A percentile compares a stretch with the other conserved stretches of the same genome.
Conservation (phyloP, 495 filamentous ascomycete genomes). For the Podospora fimiseda region DNA sequence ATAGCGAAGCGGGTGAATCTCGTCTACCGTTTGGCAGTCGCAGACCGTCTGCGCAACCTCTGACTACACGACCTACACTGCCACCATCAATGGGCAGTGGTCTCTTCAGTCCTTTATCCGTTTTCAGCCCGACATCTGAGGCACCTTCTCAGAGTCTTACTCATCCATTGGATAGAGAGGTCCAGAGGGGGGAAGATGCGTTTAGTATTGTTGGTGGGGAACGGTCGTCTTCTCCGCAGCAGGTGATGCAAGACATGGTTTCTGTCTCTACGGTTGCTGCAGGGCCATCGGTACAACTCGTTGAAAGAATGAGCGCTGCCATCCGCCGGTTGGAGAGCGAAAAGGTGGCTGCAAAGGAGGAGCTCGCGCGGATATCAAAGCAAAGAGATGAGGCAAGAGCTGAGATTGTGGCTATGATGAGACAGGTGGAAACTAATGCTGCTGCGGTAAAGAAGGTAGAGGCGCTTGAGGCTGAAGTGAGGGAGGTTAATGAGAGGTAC, state of each 20-base stretch:
- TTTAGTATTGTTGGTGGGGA: slow-evolving; percentile 46
- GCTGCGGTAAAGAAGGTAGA: slow-evolving; percentile 51
- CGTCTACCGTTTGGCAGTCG: slow-evolving; percentile 21
- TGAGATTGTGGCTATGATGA: slow-evolving; percentile 83
- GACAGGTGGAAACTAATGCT: slow-evolving; percentile 68
- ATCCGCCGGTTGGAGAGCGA: slow-evolving; percentile 88
- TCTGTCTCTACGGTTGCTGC: slow-evolving; percentile 83
- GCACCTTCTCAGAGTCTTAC: slow-evolving; percentile 15
- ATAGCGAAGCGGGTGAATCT: slow-evolving; percentile 32
- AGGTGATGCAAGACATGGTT: slow-evolving; percentile 78
- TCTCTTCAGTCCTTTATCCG: slow-evolving; percentile 24
- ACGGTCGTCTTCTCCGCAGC: slow-evolving; percentile 59
- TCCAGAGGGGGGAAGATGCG: slow-evolving; percentile 52
- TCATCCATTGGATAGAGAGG: slow-evolving; percentile 60
- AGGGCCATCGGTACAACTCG: slow-evolving; percentile 88
- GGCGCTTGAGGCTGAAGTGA: slow-evolving; percentile 59
- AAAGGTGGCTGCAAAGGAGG: slow-evolving; percentile 77
- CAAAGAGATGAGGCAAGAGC: slow-evolving; percentile 88
- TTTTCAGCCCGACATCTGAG: slow-evolving; percentile 33
- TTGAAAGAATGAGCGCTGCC: slow-evolving; percentile 92
- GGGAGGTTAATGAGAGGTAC: slow-evolving; percentile 63
- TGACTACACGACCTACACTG: slow-evolving; percentile 16
- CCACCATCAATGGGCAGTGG: slow-evolving; percentile 13
- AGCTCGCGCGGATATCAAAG: slow-evolving; percentile 65
- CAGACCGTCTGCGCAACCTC: slow-evolving; percentile 36